Evolutionary conservation across 441 rosid species (phyloP).

Genomic region (Melastoma candidum): DNA sequence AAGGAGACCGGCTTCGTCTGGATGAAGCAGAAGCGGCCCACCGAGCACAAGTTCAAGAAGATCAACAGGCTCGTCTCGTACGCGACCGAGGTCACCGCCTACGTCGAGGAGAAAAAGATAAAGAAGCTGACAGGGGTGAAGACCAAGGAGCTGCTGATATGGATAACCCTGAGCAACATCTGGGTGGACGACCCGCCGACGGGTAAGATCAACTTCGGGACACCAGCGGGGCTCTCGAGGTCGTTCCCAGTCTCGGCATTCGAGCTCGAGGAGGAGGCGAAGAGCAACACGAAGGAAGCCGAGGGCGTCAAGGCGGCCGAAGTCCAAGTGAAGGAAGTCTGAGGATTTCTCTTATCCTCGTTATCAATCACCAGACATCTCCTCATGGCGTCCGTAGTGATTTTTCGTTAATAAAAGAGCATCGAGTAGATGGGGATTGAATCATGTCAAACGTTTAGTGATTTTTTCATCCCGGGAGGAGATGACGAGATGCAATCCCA

Average conservation of each 20-base stretch:
- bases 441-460: no score
- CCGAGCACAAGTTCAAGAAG: conserved; percentile 71
- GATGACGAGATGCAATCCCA: no score
- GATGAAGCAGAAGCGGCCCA: conserved; percentile 81
- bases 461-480: no score
- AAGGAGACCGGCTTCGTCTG: conserved; percentile 83
- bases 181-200: conserved; percentile 41
- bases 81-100: conserved; percentile 68
- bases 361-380: conserved; percentile 7
- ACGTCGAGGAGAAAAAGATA: conserved; percentile 51
- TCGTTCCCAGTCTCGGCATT: conserved; percentile 49
- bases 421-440: no score
- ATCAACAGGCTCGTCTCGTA: conserved; percentile 51
- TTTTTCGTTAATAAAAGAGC: no score
- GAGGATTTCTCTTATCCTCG: not conserved
- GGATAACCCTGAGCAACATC: conserved; percentile 67
- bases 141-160: conserved; percentile 76
- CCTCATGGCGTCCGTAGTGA: no score
- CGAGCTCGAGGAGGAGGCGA: conserved; percentile 27
- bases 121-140: conserved; percentile 90
- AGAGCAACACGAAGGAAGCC: not conserved
- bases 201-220: conserved; percentile 46
- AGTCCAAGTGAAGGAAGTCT: conserved; percentile 5
- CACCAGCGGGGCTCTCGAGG: conserved; percentile 50
- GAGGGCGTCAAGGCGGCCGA: conserved; percentile 3